Base-by-base conservation (phyloP, 1,284 basidiomycete genomes). In the Naganishia sp. region DNA sequence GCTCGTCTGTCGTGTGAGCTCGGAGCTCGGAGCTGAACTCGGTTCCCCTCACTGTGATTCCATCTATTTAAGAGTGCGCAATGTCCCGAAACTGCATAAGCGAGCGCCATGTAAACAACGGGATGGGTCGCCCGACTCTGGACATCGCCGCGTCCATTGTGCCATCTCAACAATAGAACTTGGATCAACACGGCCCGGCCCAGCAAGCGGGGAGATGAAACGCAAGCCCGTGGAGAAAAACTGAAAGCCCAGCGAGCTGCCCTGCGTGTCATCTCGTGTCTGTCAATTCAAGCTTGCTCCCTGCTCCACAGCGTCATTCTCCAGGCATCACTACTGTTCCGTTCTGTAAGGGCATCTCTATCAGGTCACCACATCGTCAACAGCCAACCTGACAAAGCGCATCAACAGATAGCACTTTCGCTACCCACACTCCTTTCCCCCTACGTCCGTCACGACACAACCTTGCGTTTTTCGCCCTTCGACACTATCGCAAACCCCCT, bases 351-450 rank as follows among this genome's bases (percentile, higher is more conserved):
- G 35, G 17, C 28, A 31, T 31, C 15, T 41, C 32, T 10, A 42
- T 25, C 35, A n/a, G 13, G 2, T 23, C 32, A 9, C 17, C 18
- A 6, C 2, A 25, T 39, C 13, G 47, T 6, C 28, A 42, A 25
- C 32, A 11, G 15, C 39, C 18, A 35, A 15, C 39, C 28, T 50
- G 10, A 42, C 57, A 25, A 18, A 42, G 32, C 56, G 41, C 35
- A 51, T 25, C 45, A 25, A 3, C 32, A 32, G 35, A 35, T 50
- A 61, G 57, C 57, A 41, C 45, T 41, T 28, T 49, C 39, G 46
- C 47, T 51, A 39, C 46, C 57, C 57, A 61, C 57, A 61, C 57
- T 61, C 57, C 57, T 61, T 61, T 61, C 35, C 35, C 32, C 57
- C 35, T 39, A 51, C 57, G n/a, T 39, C 57, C 50, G 47, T 61